These are phyloP conservation scores for Metschnikowia orientalis DNA, from an alignment of 805 yeast species.

Conservation along the genomic window DNA sequence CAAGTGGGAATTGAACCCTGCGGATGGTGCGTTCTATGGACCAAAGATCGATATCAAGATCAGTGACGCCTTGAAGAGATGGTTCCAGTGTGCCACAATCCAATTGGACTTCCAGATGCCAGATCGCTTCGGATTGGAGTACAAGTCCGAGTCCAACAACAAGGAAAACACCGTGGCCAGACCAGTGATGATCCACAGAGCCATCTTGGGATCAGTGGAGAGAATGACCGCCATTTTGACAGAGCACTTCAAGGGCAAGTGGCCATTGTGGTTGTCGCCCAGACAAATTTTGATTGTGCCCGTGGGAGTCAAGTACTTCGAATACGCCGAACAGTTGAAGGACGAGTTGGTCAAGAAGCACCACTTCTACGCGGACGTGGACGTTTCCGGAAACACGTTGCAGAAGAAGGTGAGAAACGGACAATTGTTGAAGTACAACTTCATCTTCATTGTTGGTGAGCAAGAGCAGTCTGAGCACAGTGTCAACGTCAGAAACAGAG, in stretches of 20 bases:
- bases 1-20: slow-evolving; percentile 90
- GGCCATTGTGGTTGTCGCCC: slow-evolving; percentile 99
- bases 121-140: slow-evolving; percentile 84
- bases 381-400: slow-evolving; percentile 89
- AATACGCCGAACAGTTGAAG: slow-evolving; percentile 81
- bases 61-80: slow-evolving; percentile 89
- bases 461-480: slow-evolving; percentile 75
- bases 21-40: slow-evolving; percentile 96
- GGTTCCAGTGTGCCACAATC: slow-evolving; percentile 99
- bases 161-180: slow-evolving; percentile 57
- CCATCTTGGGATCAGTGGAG: slow-evolving; percentile 96
- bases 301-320: slow-evolving; percentile 89
- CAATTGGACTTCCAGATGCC: slow-evolving; percentile 99
- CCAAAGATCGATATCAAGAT: slow-evolving; percentile 96
- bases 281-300: slow-evolving; percentile 96
- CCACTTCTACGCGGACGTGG: slow-evolving; percentile 90
- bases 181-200: slow-evolving; percentile 99
- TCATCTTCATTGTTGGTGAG: slow-evolving; percentile 95
- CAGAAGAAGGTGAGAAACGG: slow-evolving; percentile 98
- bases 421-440: slow-evolving; percentile 90
- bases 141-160: slow-evolving; percentile 60
- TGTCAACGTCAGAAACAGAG: slow-evolving; percentile 96
- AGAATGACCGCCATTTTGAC: slow-evolving; percentile 98
- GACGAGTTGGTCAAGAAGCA: slow-evolving; percentile 57
- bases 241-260: slow-evolving; percentile 97